Percentiles rank a stretch among this genome's conserved stretches.
Conservation (phyloP, 2,329 filamentous ascomycete species). For the Aspergillus quadrilineatus region DNA sequence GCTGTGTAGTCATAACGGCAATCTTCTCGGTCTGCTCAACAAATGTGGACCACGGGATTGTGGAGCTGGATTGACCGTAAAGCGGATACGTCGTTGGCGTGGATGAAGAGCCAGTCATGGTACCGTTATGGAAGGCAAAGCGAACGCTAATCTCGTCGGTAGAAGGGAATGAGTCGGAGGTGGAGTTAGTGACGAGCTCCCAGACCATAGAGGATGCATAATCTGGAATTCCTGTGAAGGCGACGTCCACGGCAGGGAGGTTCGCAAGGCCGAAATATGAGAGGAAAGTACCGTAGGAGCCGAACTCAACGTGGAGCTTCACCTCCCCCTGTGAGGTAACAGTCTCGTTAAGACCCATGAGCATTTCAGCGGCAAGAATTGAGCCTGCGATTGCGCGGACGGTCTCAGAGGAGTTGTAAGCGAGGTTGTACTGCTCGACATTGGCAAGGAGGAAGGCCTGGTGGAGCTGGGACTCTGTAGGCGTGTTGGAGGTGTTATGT, state of each 20-base stretch:
- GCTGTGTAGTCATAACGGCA: constrained; percentile 60
- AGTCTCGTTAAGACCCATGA: constrained; percentile 46
- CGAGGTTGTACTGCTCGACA: constrained; percentile 76
- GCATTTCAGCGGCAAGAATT: constrained; percentile 64
- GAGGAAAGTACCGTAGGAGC: constrained; percentile 60
- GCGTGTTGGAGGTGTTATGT: constrained; percentile 61
- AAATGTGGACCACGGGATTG: constrained; percentile 70
- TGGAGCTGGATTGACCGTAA: constrained; percentile 56
- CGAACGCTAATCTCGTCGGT: constrained; percentile 56
- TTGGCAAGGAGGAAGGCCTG: constrained; percentile 74
- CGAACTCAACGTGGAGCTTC: constrained; percentile 57
- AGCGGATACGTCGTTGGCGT: constrained; percentile 58
- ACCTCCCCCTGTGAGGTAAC: constrained; percentile 38
- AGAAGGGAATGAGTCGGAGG: constrained; percentile 42
- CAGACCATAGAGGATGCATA: constrained; percentile 81
- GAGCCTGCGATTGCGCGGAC: constrained; percentile 56
- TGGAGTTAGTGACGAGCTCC: constrained; percentile 63
- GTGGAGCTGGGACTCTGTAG: constrained; percentile 57
- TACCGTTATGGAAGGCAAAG: constrained; percentile 65
- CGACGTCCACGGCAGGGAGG: constrained; percentile 49
- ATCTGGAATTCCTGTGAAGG: constrained; percentile 77
- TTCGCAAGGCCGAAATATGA: constrained; percentile 62
- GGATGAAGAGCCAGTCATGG: constrained; percentile 43
- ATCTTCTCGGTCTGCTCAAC: constrained; percentile 62
- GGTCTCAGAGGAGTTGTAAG: constrained; percentile 65